Evolutionary conservation across 495 filamentous ascomycete species (phyloP), one percentile per base, ranked within the genome.

Genomic region (Penicillium coffeae): DNA sequence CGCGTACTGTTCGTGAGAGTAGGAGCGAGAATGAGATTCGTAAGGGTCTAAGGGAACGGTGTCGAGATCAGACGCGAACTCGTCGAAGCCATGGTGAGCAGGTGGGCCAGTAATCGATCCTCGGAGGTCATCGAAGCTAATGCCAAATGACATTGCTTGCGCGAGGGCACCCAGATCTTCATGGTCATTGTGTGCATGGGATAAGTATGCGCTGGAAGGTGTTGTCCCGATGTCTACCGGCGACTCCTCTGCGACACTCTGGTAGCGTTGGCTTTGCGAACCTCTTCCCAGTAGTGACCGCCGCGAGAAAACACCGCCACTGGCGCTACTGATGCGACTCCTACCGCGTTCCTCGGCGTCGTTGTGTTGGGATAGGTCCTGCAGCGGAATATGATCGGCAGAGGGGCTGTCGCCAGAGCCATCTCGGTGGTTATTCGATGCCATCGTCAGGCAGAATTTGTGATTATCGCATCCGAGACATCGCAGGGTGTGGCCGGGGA

Each of bases 331-430:
- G 33, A 51, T 43, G 42, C 58, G 54, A 45, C 57, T 55, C 55
- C 62, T 55, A 7, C 61, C 62, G 40, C 60, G 57, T 20, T 70
- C 50, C 38, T 64, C 51, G 40, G 58, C 41, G 55, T 55, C 34
- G 49, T 77, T 79, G 38, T 78, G 70, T 45, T 80, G 76, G 22
- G 83, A 81, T 40, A 96, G 82, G 64, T 95, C 84, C 64, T 86
- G 86, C 40, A 96, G 73, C 39, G 91, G 89, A 67, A 96, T 95
- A 35, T 89, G 85, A 41, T 78, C 69, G 25, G 79, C 64, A 33
- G 77, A 53, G 48, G 73, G 59, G 21, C 67, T 60, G 43, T 72
- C 69, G 52, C 74, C 60, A 52, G 75, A 66, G 52, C 72, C 67
- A 60, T 75, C 66, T 53, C 69, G 71, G 27, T 71, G 70, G 60